These are phyloP conservation scores for Populus ilicifolia DNA, from an alignment of 345 rosid species.

Conservation along the genomic window DNA sequence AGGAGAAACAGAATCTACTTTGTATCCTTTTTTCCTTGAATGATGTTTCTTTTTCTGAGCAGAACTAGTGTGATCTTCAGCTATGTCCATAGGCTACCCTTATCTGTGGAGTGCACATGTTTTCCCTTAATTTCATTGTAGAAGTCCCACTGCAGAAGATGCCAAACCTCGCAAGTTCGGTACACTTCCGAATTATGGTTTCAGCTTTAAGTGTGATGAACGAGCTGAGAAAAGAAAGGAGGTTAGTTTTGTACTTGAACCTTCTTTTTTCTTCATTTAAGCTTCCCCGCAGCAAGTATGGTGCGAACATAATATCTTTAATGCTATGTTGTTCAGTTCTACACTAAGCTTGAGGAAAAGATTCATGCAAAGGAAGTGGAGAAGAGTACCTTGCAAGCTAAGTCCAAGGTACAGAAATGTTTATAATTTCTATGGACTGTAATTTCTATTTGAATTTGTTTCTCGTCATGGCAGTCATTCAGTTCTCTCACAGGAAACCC, in stretches of 20 bases:
- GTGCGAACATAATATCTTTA: constrained; percentile 5
- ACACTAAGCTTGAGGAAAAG: constrained; percentile 92
- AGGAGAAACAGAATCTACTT: constrained; percentile 52
- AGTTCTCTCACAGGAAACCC: constrained; percentile 62
- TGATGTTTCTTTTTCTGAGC: constrained; percentile 12
- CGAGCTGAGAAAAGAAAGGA: constrained; percentile 98
- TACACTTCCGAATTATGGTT: constrained; percentile 91
- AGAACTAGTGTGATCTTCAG: background rate
- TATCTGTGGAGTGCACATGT: background rate
- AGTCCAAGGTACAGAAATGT: constrained; percentile 61
- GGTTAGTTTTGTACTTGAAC: constrained; percentile 44
- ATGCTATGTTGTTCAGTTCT: constrained; percentile 55
- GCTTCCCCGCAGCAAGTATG: background rate
- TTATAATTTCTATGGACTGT: constrained; percentile 1
- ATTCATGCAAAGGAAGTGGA: constrained; percentile 92
- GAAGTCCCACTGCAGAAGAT: constrained; percentile 67
- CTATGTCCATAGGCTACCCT: background rate
- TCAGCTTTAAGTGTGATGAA: constrained; percentile 93
- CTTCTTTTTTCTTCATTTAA: constrained; percentile 5
- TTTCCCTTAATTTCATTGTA: constrained; percentile 35
- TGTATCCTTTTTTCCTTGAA: constrained; percentile 55
- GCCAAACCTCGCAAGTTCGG: constrained; percentile 58
- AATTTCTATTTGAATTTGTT: constrained; percentile 1
- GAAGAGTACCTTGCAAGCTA: constrained; percentile 71
- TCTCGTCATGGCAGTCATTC: background rate